Percentiles rank a stretch among this genome's conserved stretches.
Evolutionary conservation across 2,329 filamentous ascomycete species (phyloP).

Genomic region (Meredithiella fracta): DNA sequence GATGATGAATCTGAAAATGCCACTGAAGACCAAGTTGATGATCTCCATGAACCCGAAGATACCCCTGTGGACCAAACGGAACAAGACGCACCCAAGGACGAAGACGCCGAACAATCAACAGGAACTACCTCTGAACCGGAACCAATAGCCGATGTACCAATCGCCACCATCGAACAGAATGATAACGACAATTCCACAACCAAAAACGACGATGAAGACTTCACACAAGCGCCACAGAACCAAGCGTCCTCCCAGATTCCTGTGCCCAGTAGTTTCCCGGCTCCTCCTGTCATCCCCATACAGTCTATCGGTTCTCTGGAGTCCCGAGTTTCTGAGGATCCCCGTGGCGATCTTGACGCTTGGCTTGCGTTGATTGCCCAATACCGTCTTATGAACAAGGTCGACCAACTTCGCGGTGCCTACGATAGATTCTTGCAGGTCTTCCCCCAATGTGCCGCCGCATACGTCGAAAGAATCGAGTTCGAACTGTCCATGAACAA

Average conservation of each 20-base stretch:
- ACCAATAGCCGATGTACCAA: neutral
- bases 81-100: neutral
- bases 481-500: conserved; percentile 84
- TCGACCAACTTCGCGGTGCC: conserved; percentile 61
- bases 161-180: conserved; percentile 4
- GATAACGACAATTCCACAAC: neutral
- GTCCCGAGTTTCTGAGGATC: conserved; percentile 80
- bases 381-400: conserved; percentile 62
- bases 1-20: conserved; percentile 1
- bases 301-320: conserved; percentile 59
- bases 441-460: conserved; percentile 77
- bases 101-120: neutral
- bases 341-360: conserved; percentile 78
- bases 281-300: conserved; percentile 5
- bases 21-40: conserved; percentile 17
- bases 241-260: neutral
- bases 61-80: neutral
- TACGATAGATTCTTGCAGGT: conserved; percentile 78
- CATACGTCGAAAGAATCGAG: conserved; percentile 77
- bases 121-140: neutral
- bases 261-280: neutral
- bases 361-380: conserved; percentile 81
- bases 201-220: neutral
- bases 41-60: conserved; percentile 7
- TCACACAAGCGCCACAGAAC: neutral